Base-by-base conservation (phyloP, 768 basidiomycete genomes). In the Megacollybia marginata region DNA sequence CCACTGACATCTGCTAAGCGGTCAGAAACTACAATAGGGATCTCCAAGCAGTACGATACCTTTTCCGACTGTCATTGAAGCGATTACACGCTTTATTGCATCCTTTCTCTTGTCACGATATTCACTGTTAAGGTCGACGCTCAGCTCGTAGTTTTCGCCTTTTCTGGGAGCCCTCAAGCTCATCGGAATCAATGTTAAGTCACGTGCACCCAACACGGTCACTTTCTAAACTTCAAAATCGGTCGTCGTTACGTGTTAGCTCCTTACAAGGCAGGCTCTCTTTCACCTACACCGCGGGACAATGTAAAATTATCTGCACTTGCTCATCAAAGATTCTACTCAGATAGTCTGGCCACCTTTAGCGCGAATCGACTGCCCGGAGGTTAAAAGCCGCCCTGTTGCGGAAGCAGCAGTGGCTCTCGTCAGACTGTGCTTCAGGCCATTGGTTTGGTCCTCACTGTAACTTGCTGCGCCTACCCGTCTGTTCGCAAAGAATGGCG, bases 31-130 rank as follows among this genome's bases (percentile, higher is more conserved):
- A 7, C 19, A 33, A n/a, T 28, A 42, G 16, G 44, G 49, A 45
- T 44, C 38, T 16, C 9, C 15, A 34, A 34, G 38, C 46, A 47
- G 15, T 42, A 40, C 58, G 72, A 60, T 62, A 85, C 92, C 94
- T 82, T 98, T 99, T 48, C 94, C 93, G 55, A 99, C 92, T 1
- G 96, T 99, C 91, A 98, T 97, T 54, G 92, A 94, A 48, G 96
- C 95, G 65, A 99, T 97, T 57, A 91, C 86, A 48, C 85, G 79
- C 71, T 98, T 98, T 73, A 98, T 98, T 4, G 95, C 96, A 83
- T 98, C 95, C 69, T 96, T 97, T 55, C 95, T 78, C 65, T 89
- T 89, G 58, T 96, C 92, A 53, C 84, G 80, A 70, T 95, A 97
- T 62, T 96, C 90, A 62, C 91, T 93, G 69, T 99, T 98, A 59